phyloP scores from a whole-genome alignment of 2,329 filamentous ascomycete species.

The Calonectria leucothoes region DNA sequence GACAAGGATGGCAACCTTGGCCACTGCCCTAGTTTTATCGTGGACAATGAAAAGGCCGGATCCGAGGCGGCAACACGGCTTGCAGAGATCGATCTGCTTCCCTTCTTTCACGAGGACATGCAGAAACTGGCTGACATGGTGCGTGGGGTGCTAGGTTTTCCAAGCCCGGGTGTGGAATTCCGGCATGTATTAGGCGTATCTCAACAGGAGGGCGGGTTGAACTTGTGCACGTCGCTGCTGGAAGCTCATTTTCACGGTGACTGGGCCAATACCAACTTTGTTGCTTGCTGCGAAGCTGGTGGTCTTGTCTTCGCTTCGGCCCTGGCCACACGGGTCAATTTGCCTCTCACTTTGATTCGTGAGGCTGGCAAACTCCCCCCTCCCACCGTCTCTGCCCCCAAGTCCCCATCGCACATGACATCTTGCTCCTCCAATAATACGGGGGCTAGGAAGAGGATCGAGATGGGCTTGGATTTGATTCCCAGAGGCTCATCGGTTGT shows the following conservation, averaged over 20 bases:
- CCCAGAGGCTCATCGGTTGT: slow-evolving; percentile 56
- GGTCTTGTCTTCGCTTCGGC: slow-evolving; percentile 67
- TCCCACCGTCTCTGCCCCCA: slow-evolving; percentile 62
- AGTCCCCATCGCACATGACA: slow-evolving; percentile 65
- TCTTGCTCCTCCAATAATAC: slow-evolving; percentile 44
- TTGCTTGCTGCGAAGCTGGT: slow-evolving; percentile 68
- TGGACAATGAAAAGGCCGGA: slow-evolving; percentile 62
- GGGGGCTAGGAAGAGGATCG: slow-evolving; percentile 53
- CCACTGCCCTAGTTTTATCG: slow-evolving; percentile 58
- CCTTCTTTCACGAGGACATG: slow-evolving; percentile 59
- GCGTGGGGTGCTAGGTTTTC: slow-evolving; percentile 59
- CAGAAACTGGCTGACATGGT: slow-evolving; percentile 63
- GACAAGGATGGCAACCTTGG: slow-evolving; percentile 24
- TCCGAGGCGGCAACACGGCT: slow-evolving; percentile 53
- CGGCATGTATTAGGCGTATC: slow-evolving; percentile 68
- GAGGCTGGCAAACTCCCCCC: slow-evolving; percentile 69
- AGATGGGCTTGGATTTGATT: slow-evolving; percentile 60
- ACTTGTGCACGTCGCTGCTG: slow-evolving; percentile 63
- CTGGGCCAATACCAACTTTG: slow-evolving; percentile 57
- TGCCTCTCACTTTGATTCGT: slow-evolving; percentile 64
- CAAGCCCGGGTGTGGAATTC: slow-evolving; percentile 62
- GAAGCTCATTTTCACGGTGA: slow-evolving; percentile 56
- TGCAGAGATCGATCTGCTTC: slow-evolving; percentile 54
- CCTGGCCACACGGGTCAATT: slow-evolving; percentile 53
- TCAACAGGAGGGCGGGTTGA: slow-evolving; percentile 62